Conservation (phyloP, 768 basidiomycete species). For the Phylloporus arenicola region DNA sequence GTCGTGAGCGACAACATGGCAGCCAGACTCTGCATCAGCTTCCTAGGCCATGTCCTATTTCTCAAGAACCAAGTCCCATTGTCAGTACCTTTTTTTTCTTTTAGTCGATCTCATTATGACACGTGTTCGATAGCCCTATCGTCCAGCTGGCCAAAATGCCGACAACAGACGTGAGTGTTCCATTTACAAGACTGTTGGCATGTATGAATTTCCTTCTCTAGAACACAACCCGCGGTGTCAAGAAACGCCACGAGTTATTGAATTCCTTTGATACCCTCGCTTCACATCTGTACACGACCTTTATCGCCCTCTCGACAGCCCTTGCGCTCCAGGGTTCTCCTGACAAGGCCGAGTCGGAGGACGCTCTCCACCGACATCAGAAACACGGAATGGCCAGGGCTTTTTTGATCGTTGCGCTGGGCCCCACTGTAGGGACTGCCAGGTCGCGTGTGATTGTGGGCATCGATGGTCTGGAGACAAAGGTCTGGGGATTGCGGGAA, state of each 20-base stretch:
- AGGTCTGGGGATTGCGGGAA: conserved; percentile 24
- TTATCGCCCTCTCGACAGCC: conserved; percentile 65
- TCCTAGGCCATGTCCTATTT: conserved; percentile 68
- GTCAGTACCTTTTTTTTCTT: conserved; percentile 39
- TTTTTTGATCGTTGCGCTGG: conserved; percentile 60
- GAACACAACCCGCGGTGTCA: conserved; percentile 46
- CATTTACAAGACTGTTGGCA: neutral
- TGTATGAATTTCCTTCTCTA: conserved; percentile 12
- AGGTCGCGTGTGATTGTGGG: conserved; percentile 58
- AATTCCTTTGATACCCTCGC: conserved; percentile 63
- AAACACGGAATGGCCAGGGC: conserved; percentile 28
- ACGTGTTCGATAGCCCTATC: conserved; percentile 47
- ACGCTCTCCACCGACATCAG: neutral
- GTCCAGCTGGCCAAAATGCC: conserved; percentile 58
- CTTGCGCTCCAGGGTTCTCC: conserved; percentile 37
- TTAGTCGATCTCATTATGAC: neutral
- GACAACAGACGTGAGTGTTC: conserved; percentile 35
- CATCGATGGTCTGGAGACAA: conserved; percentile 59
- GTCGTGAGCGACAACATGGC: conserved; percentile 55
- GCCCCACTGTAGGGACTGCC: conserved; percentile 57
- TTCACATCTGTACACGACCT: conserved; percentile 72
- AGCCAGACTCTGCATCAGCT: conserved; percentile 53
- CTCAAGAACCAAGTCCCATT: conserved; percentile 76
- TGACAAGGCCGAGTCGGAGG: neutral
- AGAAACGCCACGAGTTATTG: conserved; percentile 57